Conservation (phyloP, 306 rosid species). For the Neltuma alba region DNA sequence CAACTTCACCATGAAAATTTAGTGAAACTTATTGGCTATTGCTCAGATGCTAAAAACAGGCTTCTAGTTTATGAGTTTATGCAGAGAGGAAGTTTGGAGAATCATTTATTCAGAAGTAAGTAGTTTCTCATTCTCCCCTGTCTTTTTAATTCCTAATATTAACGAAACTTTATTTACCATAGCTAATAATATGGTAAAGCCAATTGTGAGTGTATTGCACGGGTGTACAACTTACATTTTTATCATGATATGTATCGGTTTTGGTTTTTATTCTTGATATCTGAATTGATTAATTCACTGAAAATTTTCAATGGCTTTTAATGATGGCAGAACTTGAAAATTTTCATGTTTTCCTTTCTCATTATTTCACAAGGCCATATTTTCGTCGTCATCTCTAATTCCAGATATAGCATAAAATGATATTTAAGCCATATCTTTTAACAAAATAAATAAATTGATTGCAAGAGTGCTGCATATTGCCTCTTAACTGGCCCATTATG, state of each 20-base stretch:
- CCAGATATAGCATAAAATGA: neutral
- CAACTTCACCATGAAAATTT: conserved; percentile 87
- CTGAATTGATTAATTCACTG: neutral
- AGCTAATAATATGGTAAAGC: neutral
- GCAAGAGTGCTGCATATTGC: neutral
- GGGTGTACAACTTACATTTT: neutral
- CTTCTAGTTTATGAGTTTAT: conserved; percentile 92
- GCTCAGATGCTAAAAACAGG: conserved; percentile 75
- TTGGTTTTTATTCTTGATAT: neutral
- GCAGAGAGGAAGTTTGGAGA: conserved; percentile 92
- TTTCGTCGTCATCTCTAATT: neutral
- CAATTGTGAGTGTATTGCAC: neutral
- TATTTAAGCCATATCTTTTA: neutral
- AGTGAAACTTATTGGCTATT: conserved; percentile 89
- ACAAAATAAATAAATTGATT: neutral
- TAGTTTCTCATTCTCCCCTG: neutral
- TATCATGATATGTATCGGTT: neutral
- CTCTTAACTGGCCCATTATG: conserved; percentile 12
- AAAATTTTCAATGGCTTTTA: neutral
- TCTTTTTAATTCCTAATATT: neutral
- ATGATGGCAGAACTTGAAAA: neutral
- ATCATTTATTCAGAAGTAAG: conserved; percentile 90
- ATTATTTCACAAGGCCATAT: neutral
- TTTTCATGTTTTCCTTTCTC: neutral
- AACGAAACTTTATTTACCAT: neutral